Evolutionary conservation across 1,284 basidiomycete genomes (phyloP).

Genomic region (Golubevia sp.): DNA sequence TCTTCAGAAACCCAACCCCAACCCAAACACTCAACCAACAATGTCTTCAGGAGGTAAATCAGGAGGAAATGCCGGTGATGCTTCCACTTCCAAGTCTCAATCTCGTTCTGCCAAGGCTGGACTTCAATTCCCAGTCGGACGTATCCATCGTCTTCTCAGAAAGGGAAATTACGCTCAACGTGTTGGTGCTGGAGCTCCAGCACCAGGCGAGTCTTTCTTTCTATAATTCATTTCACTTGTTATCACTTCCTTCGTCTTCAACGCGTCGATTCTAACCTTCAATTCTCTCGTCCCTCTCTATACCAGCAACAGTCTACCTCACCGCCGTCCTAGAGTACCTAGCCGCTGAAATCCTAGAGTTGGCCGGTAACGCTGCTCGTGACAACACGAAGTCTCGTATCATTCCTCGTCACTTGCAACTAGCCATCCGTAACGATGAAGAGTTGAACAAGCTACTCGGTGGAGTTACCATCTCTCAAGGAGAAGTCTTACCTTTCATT

Average conservation of each 20-base stretch:
- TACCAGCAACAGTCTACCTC: slow-evolving; percentile 74
- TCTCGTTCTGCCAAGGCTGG: slow-evolving; percentile 53
- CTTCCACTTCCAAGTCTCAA: slow-evolving; percentile 65
- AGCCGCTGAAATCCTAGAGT: slow-evolving; percentile 83
- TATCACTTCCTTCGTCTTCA: background rate
- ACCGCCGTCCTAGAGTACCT: slow-evolving; percentile 83
- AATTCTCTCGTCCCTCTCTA: no score
- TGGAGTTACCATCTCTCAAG: slow-evolving; percentile 84
- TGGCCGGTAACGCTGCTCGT: slow-evolving; percentile 79
- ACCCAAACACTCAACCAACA: slow-evolving; percentile 2
- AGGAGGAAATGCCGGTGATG: slow-evolving; percentile 61
- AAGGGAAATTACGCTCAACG: slow-evolving; percentile 55
- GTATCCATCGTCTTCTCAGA: slow-evolving; percentile 53
- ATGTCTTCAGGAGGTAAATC: slow-evolving; percentile 63
- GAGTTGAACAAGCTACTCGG: slow-evolving; percentile 76
- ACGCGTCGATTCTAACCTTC: no score
- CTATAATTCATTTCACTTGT: background rate
- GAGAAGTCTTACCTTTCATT: slow-evolving; percentile 81
- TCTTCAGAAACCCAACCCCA: background rate
- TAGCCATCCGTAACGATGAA: slow-evolving; percentile 73
- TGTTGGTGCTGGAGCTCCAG: slow-evolving; percentile 53
- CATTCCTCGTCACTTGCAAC: slow-evolving; percentile 84
- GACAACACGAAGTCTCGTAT: slow-evolving; percentile 86
- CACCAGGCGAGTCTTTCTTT: slow-evolving; percentile 66
- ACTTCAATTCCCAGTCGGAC: slow-evolving; percentile 55